Conservation (phyloP, 176 grass and related monocot species). For the Musa schizocarpa region DNA sequence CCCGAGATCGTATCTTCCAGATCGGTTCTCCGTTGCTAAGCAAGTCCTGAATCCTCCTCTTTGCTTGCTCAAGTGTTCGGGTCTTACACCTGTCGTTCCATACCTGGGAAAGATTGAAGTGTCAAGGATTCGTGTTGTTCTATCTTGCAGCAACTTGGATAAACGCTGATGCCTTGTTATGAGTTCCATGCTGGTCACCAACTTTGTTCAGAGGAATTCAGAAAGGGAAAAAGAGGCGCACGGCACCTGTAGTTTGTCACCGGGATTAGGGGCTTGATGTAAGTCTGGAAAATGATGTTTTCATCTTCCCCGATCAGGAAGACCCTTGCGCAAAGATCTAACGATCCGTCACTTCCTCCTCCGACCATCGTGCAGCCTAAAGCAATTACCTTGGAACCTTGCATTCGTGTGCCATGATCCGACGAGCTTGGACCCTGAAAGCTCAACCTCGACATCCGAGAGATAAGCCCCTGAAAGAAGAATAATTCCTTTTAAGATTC, state of each 20-base stretch:
- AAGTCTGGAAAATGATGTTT: constrained; percentile 68
- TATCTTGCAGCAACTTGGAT: too few relatives aligned
- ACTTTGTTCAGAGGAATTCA: background rate
- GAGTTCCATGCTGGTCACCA: background rate
- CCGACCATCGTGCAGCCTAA: constrained; percentile 74
- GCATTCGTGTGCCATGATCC: background rate
- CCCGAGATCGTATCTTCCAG: constrained; percentile 64
- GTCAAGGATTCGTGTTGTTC: background rate
- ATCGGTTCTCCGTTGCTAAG: constrained; percentile 67
- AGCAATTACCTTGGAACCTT: constrained; percentile 35
- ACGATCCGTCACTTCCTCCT: constrained; percentile 59
- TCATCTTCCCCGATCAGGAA: constrained; percentile 72
- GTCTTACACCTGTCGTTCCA: constrained; percentile 64
- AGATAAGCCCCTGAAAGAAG: constrained; percentile 2
- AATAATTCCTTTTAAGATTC: too few relatives aligned
- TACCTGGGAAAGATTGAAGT: constrained; percentile 32
- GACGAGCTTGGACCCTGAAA: constrained; percentile 7
- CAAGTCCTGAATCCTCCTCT: constrained; percentile 67
- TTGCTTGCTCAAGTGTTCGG: constrained; percentile 55
- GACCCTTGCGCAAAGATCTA: constrained; percentile 57
- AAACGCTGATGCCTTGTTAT: too few relatives aligned
- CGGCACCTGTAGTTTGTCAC: constrained; percentile 74
- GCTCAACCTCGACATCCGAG: constrained; percentile 48
- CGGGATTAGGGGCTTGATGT: constrained; percentile 43
- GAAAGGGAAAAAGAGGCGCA: background rate